Conservation (phyloP, 139 green algal species). For the Gonium pectorale region DNA sequence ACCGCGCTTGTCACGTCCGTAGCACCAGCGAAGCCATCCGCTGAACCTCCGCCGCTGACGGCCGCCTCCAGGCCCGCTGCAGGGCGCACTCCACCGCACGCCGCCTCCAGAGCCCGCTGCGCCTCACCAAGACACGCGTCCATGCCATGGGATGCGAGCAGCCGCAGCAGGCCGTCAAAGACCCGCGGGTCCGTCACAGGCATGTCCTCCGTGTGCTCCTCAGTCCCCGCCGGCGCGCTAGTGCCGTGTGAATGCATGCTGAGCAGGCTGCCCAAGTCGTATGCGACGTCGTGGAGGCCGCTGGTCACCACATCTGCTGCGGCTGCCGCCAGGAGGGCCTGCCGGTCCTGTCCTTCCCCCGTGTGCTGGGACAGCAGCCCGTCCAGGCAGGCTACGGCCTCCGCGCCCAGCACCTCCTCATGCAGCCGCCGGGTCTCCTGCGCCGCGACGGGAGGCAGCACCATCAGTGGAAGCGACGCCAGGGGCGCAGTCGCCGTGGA, state of each 20-base stretch:
- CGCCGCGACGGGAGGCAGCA: not conserved
- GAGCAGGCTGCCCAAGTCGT: not conserved
- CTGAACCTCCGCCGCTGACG: too few species aligned
- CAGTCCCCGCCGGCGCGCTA: too few species aligned
- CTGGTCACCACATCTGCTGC: too few species aligned
- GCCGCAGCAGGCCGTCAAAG: not conserved
- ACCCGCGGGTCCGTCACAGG: slow-evolving; percentile 11
- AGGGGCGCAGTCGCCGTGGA: not conserved
- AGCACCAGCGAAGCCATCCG: too few species aligned
- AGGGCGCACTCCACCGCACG: too few species aligned
- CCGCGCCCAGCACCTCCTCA: not conserved
- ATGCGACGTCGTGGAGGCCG: not conserved
- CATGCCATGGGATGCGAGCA: not conserved
- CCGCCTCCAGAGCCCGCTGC: not conserved
- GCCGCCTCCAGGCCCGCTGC: too few species aligned
- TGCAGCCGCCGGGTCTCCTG: not conserved
- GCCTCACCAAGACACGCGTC: not conserved
- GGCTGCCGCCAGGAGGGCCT: too few species aligned
- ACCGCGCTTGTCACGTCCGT: too few species aligned
- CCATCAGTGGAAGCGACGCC: not conserved
- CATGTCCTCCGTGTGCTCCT: too few species aligned
- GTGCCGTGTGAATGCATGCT: too few species aligned
- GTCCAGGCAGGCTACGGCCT: too few species aligned
- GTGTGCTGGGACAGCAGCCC: too few species aligned
- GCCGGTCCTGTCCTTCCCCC: not conserved